These are phyloP conservation scores for Sporisorium iseilematis-ciliati DNA, from an alignment of 1,284 basidiomycete species.

Conservation along the genomic window DNA sequence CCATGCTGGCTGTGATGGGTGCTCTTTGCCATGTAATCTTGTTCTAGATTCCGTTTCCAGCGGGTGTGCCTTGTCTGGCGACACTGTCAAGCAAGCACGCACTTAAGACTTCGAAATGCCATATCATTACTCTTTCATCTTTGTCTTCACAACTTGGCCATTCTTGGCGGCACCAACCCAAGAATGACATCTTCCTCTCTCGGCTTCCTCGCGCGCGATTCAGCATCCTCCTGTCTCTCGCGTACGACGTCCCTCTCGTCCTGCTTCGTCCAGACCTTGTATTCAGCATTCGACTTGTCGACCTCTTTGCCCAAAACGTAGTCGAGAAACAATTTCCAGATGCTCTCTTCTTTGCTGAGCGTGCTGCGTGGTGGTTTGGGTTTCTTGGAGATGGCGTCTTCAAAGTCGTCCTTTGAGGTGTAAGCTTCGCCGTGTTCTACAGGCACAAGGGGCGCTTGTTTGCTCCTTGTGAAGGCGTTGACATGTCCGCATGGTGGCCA, in stretches of 20 bases:
- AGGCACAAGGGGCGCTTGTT: constrained; percentile 28
- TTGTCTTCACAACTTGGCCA: constrained; percentile 26
- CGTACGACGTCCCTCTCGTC: constrained; percentile 42
- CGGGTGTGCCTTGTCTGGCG: not conserved
- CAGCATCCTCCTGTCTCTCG: constrained; percentile 27
- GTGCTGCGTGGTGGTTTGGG: constrained; percentile 28
- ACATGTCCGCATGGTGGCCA: constrained; percentile 57
- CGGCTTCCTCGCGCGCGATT: constrained; percentile 21
- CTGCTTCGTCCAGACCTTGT: constrained; percentile 40
- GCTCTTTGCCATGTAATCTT: not conserved
- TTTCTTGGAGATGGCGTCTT: constrained; percentile 24
- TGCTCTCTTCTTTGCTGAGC: constrained; percentile 52
- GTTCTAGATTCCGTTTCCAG: not conserved
- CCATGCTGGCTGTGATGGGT: not conserved
- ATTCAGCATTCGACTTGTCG: constrained; percentile 32
- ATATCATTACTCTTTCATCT: constrained; percentile 4
- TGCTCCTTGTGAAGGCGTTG: constrained; percentile 45
- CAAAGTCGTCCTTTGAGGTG: constrained; percentile 28
- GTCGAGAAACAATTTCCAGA: constrained; percentile 56
- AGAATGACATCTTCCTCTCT: constrained; percentile 32
- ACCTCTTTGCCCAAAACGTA: constrained; percentile 47
- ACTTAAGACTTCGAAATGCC: not conserved
- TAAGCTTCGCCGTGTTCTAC: constrained; percentile 55
- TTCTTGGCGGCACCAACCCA: constrained; percentile 23
- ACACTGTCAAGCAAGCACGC: not conserved